Conservation (phyloP, 2,329 filamentous ascomycete genomes). For the Alternaria sp. region DNA sequence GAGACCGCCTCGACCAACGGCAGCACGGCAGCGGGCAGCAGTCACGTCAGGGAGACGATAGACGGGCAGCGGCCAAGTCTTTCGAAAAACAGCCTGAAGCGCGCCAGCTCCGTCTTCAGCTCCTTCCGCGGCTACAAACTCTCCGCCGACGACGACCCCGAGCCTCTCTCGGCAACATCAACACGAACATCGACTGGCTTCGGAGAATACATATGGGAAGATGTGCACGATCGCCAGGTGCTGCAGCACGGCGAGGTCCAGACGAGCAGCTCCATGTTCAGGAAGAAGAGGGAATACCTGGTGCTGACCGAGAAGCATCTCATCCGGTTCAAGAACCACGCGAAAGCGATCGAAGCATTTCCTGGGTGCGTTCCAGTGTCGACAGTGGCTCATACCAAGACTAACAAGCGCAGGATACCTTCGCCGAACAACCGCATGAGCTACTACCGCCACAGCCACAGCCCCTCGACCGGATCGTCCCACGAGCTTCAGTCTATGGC, state of each 20-base stretch:
- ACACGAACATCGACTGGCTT: slow-evolving; percentile 54
- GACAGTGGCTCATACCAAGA: background rate
- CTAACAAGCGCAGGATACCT: slow-evolving; percentile 36
- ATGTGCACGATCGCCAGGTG: slow-evolving; percentile 51
- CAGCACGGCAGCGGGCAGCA: slow-evolving; percentile 11
- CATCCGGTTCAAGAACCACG: slow-evolving; percentile 71
- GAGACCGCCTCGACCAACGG: slow-evolving; percentile 26
- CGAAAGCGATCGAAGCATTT: slow-evolving; percentile 69
- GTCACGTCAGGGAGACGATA: slow-evolving; percentile 15
- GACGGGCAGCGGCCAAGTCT: slow-evolving; percentile 21
- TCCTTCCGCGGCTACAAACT: slow-evolving; percentile 62
- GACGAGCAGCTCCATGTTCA: slow-evolving; percentile 71
- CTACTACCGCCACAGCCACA: slow-evolving; percentile 61
- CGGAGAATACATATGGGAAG: slow-evolving; percentile 49
- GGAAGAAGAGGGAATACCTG: slow-evolving; percentile 75
- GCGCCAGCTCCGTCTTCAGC: slow-evolving; percentile 61
- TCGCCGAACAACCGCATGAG: slow-evolving; percentile 49
- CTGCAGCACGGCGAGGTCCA: slow-evolving; percentile 73
- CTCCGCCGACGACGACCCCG: slow-evolving; percentile 58
- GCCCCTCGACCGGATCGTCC: slow-evolving; percentile 65
- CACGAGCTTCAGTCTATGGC: slow-evolving; percentile 64
- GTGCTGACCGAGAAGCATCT: slow-evolving; percentile 73
- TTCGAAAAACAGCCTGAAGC: slow-evolving; percentile 33
- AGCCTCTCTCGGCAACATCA: slow-evolving; percentile 56
- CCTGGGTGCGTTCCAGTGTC: slow-evolving; percentile 41